Conservation (phyloP, 148 eudicot genomes). For the Arctostaphylos glauca region DNA sequence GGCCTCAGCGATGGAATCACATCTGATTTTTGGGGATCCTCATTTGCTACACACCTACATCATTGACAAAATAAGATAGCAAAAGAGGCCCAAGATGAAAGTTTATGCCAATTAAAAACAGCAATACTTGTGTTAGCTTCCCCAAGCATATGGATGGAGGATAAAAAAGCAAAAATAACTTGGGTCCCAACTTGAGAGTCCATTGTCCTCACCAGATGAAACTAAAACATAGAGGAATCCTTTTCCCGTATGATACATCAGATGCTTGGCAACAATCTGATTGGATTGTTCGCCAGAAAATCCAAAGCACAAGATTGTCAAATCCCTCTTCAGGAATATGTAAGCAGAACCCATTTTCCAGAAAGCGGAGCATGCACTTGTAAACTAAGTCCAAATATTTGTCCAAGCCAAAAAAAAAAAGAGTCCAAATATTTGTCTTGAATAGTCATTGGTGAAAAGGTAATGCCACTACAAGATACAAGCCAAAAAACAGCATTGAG, state of each 20-base stretch:
- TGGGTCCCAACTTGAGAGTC: background rate
- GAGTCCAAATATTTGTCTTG: background rate
- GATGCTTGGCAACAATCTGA: slow-evolving; percentile 5
- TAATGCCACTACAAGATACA: background rate
- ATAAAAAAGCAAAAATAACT: background rate
- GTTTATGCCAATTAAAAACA: background rate
- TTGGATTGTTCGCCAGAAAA: background rate
- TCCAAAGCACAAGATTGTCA: background rate
- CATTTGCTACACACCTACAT: slow-evolving; percentile 61
- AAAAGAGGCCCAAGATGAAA: slow-evolving; percentile 1
- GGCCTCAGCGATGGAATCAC: slow-evolving; percentile 19
- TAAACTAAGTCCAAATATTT: slow-evolving; percentile 5
- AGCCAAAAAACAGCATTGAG: background rate
- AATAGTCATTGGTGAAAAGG: background rate
- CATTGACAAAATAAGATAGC: slow-evolving; percentile 9
- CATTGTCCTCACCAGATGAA: slow-evolving; percentile 7
- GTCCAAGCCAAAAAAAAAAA: background rate
- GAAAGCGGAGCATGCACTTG: background rate
- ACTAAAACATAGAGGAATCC: background rate
- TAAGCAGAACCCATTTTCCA: background rate
- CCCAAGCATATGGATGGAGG: background rate
- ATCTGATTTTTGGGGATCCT: slow-evolving; percentile 36
- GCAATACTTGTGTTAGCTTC: background rate
- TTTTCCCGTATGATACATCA: background rate
- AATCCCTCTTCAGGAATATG: background rate